These are phyloP conservation scores for Vanilla planifolia DNA, from an alignment of 106 monocot genomes.

Conservation along the genomic window DNA sequence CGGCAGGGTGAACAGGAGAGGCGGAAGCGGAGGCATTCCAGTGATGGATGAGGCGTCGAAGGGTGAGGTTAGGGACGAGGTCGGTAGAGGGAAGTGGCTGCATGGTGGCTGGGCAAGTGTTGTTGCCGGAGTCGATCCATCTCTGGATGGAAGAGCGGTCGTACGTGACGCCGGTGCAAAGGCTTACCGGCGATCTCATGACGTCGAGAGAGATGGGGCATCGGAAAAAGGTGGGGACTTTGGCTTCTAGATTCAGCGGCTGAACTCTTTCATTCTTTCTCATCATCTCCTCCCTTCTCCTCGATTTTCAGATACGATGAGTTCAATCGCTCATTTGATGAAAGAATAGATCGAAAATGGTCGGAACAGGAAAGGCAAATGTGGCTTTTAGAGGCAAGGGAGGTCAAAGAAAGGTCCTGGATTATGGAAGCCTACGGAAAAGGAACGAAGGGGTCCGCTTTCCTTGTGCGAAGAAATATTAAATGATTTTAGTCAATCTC, in stretches of 20 bases:
- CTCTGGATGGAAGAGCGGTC: constrained; percentile 60
- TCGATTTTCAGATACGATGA: too few species aligned
- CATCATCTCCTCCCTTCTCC: background rate
- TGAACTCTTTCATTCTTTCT: constrained; percentile 9
- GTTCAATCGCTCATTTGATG: too few species aligned
- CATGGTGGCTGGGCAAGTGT: constrained; percentile 66
- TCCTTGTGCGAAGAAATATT: too few species aligned
- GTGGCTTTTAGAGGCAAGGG: background rate
- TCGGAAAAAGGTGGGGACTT: constrained; percentile 54
- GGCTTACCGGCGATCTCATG: constrained; percentile 69
- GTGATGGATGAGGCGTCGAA: constrained; percentile 52
- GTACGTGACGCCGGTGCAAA: constrained; percentile 76
- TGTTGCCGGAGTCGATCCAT: constrained; percentile 58
- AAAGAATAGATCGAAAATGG: too few species aligned
- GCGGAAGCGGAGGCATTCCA: constrained; percentile 25
- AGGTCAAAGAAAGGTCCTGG: background rate
- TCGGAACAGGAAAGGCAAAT: background rate
- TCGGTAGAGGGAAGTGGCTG: constrained; percentile 55
- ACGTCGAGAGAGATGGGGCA: constrained; percentile 73
- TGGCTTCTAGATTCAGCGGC: constrained; percentile 10
- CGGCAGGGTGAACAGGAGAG: background rate
- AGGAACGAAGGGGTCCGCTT: background rate
- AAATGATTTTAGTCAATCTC: too few species aligned
- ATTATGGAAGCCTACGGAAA: too few species aligned
- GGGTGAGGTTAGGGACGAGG: constrained; percentile 57